Base-by-base conservation (phyloP, 164 flowering plant species). In the Sextonia rubra region DNA sequence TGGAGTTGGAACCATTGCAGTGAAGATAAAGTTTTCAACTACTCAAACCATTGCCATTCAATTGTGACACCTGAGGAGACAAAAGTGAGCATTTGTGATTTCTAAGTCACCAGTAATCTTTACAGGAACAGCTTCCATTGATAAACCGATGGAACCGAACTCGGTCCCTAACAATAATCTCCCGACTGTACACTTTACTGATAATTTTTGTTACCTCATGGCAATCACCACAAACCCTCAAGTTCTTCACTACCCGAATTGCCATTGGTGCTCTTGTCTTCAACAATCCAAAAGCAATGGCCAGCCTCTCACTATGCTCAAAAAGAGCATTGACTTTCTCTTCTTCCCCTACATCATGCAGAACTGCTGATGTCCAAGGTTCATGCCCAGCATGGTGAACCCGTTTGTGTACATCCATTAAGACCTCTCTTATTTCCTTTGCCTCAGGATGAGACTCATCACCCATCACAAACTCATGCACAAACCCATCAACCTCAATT, bases 81-180 rank as follows among this genome's bases (percentile, higher is more conserved):
- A 60, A 22, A 23, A 61, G 4, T 4, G 25, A 61, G 9, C 30
- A n/a, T 61, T 23, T 64, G 29, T 12, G 58, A 66, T 63, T 25
- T 52, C 12, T 11, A 55, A 55, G 26, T 85, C 72, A 86, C 89
- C 89, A 84, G 70, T 73, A 84, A 76, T 84, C 87, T 72, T 71
- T 75, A 77, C 89, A 86, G 61, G 87, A 83, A 71, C 89, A 86
- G 14, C 47, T 52, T 58, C 89, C 89, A 56, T 76, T 68, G 4
- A 81, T 67, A 74, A 86, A 84, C 58, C 66, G 80, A 73, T 86
- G 89, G 74, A 84, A 86, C 24, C 86, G 60, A 47, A 84, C 77
- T 61, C 89, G 76, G 65, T 86, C 87, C 70, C 89, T 83, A n/a
- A 86, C 89, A 66, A 86, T 70, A 58, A 86, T 86, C 73, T 84